Evolutionary conservation across 345 rosid species (phyloP), one percentile per base, ranked within the genome.

Genomic region (Eucalyptus leucophloia): DNA sequence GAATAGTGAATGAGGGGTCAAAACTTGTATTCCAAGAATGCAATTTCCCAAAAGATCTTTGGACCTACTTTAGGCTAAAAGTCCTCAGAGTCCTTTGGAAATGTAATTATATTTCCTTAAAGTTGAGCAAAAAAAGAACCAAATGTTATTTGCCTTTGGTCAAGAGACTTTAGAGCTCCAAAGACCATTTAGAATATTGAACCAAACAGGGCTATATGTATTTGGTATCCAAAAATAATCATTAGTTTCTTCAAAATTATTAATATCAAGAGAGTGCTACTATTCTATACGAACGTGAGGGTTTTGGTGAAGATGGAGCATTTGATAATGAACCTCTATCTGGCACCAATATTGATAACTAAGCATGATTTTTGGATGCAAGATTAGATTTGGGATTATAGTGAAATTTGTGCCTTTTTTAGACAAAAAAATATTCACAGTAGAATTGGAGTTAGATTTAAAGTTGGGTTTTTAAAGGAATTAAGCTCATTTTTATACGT

Each of bases 21-120:
- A 53, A 53, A 53, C 58, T 53, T 53, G 10, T 19, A 53, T 53
- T 53, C 1, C 24, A 53, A 53, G 0, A 53, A 19, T 19, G 24
- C 4, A 53, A 53, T 53, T 53, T 53, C 58, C 56, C 11, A 53
- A 53, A 19, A 53, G 24, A 53, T 19, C 58, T 53, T 2, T 19
- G 0, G 9, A 53, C 24, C 10, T 53, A 53, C 56, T 53, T 53
- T 53, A 53, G 10, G 23, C 2, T 53, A 0, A 19, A 53, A 53
- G 24, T 1, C 10, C 24, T 19, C 0, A 3, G 2, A 53, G 24
- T 1, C 58, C 5, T 53, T 53, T 53, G 11, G 1, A 53, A 53
- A 53, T 53, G 58, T 53, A 53, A 53, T 53, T 53, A 53, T 53
- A 53, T 19, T 53, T 53, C 24, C 58, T 53, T 53, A 53, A 19